A percentile compares a stretch with the other conserved stretches of the same genome.
Conservation (phyloP, 169 alveolate species). For the Neospora caninum region DNA sequence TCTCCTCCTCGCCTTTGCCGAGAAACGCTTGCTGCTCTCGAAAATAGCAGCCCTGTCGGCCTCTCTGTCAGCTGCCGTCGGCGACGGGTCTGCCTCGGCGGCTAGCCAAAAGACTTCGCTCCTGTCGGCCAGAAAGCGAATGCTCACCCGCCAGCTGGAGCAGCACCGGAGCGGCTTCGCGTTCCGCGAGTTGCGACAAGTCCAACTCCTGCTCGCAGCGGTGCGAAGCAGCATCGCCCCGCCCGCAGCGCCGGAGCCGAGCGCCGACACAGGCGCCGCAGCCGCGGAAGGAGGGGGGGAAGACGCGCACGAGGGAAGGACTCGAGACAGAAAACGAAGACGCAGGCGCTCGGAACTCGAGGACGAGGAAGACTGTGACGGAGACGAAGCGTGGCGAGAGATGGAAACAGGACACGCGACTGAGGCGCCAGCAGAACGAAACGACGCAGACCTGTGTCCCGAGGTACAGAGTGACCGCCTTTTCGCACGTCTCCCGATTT, state of each 20-base stretch:
- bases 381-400: background rate
- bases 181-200: conserved; percentile 52
- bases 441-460: background rate
- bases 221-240: background rate
- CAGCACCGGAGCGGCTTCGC: conserved; percentile 58
- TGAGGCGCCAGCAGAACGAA: background rate
- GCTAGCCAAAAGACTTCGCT: background rate
- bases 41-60: background rate
- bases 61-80: background rate
- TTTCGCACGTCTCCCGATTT: background rate
- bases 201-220: conserved; percentile 48
- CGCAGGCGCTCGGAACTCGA: background rate
- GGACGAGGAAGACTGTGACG: background rate
- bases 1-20: conserved; percentile 50
- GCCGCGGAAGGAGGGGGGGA: background rate
- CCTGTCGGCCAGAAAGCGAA: conserved; percentile 1
- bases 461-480: background rate
- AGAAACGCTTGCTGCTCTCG: conserved; percentile 10
- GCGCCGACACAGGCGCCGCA: background rate
- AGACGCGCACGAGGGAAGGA: background rate
- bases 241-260: background rate
- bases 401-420: background rate
- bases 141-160: conserved; percentile 29
- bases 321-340: background rate
- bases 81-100: background rate